Base-by-base conservation (phyloP, 2,329 filamentous ascomycete genomes). In the Grosmannia penicillata region DNA sequence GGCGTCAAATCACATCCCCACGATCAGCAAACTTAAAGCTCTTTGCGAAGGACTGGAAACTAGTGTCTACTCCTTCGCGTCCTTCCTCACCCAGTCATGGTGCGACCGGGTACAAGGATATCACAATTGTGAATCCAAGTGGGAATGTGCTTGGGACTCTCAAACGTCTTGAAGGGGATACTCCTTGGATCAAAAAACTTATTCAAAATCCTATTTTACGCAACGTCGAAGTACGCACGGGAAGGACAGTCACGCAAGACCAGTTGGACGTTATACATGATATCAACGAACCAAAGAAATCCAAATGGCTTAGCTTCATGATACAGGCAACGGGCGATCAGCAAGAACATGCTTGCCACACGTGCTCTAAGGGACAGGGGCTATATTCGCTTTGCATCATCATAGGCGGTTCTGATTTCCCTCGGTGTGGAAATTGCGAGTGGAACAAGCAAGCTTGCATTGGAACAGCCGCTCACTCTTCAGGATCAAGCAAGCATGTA, bases 361-460 rank as follows among this genome's bases (percentile, higher is more conserved):
- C 55, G 1, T 70, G 66, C 38, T 49, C 57, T 1, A 60, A 55
- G 38, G 57, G 58, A 21, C 53, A 58, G 18, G 66, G 66, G 0
- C 58, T 59, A 0, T 70, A 66, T 44, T 56, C 58, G 2, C 53
- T 58, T 6, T 70, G 66, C 47, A 56, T 68, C 35, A 56, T 62
- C 19, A 50, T 65, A 13, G 59, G 57, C 6, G 58, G 56, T 5
- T 48, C 52, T 7, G 51, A 61, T 4, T 66, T 68, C 37, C 58
- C 59, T 4, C 60, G 62, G 22, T 70, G 66, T 41, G 66, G 63
- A 23, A 70, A 69, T 44, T 70, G 66, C 44, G 62, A 68, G 45
- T 70, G 65, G 65, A 63, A 61, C 43, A 56, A 49, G 39, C 51
- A 53, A 21, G 48, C 48, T 4, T 56, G 54, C 35, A 44, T 50